phyloP scores from a whole-genome alignment of 768 basidiomycete genomes.

The Filobasidium wieringae region DNA sequence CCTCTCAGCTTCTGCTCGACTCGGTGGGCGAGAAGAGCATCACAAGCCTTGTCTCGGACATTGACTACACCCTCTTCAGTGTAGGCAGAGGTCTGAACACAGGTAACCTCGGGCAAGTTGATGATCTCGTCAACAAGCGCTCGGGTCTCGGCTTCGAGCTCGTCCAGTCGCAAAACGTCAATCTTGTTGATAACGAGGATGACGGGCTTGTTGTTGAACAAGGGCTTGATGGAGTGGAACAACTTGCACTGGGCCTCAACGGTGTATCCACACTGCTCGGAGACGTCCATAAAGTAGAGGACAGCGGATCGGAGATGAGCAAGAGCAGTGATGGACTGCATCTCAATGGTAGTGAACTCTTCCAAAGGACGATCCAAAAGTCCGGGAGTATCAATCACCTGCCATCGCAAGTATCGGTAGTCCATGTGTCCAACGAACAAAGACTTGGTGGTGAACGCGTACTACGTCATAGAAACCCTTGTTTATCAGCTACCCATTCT shows the following conservation, averaged over 20 bases:
- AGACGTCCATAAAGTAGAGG: slow-evolving; percentile 97
- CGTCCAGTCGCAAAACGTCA: slow-evolving; percentile 78
- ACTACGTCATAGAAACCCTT: slow-evolving; percentile 39
- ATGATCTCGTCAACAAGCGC: slow-evolving; percentile 80
- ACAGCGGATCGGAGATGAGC: slow-evolving; percentile 90
- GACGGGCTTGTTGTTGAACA: slow-evolving; percentile 85
- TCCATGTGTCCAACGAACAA: slow-evolving; percentile 97
- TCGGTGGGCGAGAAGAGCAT: slow-evolving; percentile 83
- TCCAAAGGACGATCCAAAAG: slow-evolving; percentile 95
- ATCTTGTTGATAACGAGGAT: slow-evolving; percentile 96
- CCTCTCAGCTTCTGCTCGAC: slow-evolving; percentile 92
- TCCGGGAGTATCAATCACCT: slow-evolving; percentile 98
- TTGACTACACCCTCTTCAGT: slow-evolving; percentile 97
- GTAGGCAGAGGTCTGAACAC: slow-evolving; percentile 81
- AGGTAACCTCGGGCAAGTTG: slow-evolving; percentile 49
- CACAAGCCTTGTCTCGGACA: slow-evolving; percentile 89
- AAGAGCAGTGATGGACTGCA: slow-evolving; percentile 94
- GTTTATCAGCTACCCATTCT: not conserved
- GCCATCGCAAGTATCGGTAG: slow-evolving; percentile 98
- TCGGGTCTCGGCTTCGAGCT: slow-evolving; percentile 63
- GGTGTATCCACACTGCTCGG: slow-evolving; percentile 95
- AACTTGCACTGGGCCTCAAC: slow-evolving; percentile 96
- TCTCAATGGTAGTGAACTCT: slow-evolving; percentile 99
- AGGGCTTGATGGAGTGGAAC: slow-evolving; percentile 97
- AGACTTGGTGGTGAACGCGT: slow-evolving; percentile 97